phyloP scores from a whole-genome alignment of 345 rosid genomes.

The Passiflora organensis region DNA sequence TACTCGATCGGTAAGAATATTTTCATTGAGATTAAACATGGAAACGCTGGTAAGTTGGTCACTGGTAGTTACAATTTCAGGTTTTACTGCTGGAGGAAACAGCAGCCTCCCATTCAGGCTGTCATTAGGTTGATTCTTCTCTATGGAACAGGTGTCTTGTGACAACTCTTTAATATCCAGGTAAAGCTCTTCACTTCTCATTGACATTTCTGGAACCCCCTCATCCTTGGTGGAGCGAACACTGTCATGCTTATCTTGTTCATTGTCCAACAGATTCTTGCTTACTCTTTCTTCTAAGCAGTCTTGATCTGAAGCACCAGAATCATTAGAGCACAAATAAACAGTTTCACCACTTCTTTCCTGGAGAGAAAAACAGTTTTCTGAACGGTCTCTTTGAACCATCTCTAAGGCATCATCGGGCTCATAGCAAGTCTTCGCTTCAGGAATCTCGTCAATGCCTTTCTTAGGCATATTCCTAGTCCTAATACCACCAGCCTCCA shows the following conservation, averaged over 20 bases:
- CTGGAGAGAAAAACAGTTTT: constrained; percentile 10
- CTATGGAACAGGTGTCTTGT: background rate
- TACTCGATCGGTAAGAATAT: constrained; percentile 4
- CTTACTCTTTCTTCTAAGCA: background rate
- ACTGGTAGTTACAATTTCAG: constrained; percentile 3
- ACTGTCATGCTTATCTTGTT: constrained; percentile 5
- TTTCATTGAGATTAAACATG: constrained; percentile 16
- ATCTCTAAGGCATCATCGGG: constrained; percentile 11
- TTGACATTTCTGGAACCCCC: background rate
- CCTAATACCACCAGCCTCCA: constrained; percentile 4
- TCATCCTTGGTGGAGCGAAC: constrained; percentile 1
- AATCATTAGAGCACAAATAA: constrained; percentile 9
- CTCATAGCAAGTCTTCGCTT: constrained; percentile 6
- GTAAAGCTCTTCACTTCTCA: background rate
- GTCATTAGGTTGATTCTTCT: constrained; percentile 6
- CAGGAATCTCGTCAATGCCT: constrained; percentile 2
- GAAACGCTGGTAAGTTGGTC: background rate
- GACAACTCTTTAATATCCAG: constrained; percentile 7
- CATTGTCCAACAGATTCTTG: background rate
- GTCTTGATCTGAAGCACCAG: constrained; percentile 5
- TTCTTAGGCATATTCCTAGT: constrained; percentile 1
- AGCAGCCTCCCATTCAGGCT: background rate
- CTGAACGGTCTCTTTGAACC: constrained; percentile 14
- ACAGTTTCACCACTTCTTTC: constrained; percentile 6
- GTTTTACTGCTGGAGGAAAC: background rate